Conservation (phyloP, 2,329 filamentous ascomycete species). For the Colletotrichum liaoningense region DNA sequence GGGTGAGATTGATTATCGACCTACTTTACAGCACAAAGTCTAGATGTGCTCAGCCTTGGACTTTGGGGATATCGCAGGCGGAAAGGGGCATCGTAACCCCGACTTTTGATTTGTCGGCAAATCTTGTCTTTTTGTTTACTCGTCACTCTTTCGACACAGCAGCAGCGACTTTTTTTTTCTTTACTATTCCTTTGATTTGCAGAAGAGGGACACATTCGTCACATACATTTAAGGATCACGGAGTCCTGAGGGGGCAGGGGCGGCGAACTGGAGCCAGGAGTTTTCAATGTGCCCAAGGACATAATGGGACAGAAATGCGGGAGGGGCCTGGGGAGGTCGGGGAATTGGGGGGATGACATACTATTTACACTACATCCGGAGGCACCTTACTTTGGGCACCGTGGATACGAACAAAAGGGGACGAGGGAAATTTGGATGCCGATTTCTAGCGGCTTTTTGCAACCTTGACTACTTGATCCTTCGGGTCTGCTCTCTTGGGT, state of each 20-base stretch:
- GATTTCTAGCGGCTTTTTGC: not conserved
- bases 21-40: conserved; percentile 2
- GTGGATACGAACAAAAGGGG: not conserved
- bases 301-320: not conserved
- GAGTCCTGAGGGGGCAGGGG: not conserved
- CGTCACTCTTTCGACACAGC: not conserved
- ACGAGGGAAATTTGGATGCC: not conserved
- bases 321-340: not conserved
- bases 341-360: not conserved
- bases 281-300: conserved; percentile 17
- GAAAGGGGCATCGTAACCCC: not conserved
- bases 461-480: not conserved
- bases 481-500: not conserved
- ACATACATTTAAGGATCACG: not conserved
- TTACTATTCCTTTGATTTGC: not conserved
- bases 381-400: not conserved
- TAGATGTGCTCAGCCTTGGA: not conserved
- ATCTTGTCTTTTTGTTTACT: not conserved
- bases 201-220: not conserved
- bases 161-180: not conserved
- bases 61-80: not conserved
- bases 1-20: not conserved
- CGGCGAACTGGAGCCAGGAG: conserved; percentile 31
- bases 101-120: not conserved
- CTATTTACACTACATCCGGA: not conserved